Percentiles rank a stretch among this genome's conserved stretches.
These are phyloP conservation scores for Mrakia gelida DNA, from an alignment of 768 basidiomycete species.

Conservation along the genomic window DNA sequence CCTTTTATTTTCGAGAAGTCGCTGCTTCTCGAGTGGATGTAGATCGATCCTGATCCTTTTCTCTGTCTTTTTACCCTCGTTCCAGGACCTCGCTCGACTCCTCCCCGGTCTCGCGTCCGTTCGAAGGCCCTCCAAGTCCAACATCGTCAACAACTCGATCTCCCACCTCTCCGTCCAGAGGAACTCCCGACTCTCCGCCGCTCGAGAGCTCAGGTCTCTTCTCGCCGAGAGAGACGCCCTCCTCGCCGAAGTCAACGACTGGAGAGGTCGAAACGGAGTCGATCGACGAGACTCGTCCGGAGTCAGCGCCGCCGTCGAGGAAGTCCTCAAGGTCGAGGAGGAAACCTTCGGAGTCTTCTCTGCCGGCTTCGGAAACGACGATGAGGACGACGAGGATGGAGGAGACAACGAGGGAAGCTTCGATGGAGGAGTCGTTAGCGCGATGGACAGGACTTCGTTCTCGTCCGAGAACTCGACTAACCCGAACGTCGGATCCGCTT, in stretches of 20 bases:
- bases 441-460: not conserved
- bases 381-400: conserved; percentile 36
- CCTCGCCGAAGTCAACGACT: conserved; percentile 86
- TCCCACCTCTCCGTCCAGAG: conserved; percentile 63
- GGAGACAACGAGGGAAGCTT: conserved; percentile 27
- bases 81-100: conserved; percentile 79
- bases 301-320: conserved; percentile 63
- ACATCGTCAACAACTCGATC: conserved; percentile 94
- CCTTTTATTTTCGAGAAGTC: not conserved
- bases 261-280: conserved; percentile 74
- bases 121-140: conserved; percentile 90
- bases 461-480: conserved; percentile 6
- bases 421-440: not conserved
- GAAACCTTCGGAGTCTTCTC: conserved; percentile 32
- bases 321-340: conserved; percentile 36
- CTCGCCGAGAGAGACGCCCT: conserved; percentile 80
- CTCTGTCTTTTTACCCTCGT: not conserved
- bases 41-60: conserved; percentile 17
- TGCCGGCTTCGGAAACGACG: conserved; percentile 30
- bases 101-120: conserved; percentile 86
- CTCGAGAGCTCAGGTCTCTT: conserved; percentile 72
- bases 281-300: conserved; percentile 68
- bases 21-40: not conserved
- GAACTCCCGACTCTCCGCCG: conserved; percentile 72
- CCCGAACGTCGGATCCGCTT: conserved; percentile 1